Base-by-base conservation (phyloP, 2,329 filamentous ascomycete species). In the Colletotrichum siamense region DNA sequence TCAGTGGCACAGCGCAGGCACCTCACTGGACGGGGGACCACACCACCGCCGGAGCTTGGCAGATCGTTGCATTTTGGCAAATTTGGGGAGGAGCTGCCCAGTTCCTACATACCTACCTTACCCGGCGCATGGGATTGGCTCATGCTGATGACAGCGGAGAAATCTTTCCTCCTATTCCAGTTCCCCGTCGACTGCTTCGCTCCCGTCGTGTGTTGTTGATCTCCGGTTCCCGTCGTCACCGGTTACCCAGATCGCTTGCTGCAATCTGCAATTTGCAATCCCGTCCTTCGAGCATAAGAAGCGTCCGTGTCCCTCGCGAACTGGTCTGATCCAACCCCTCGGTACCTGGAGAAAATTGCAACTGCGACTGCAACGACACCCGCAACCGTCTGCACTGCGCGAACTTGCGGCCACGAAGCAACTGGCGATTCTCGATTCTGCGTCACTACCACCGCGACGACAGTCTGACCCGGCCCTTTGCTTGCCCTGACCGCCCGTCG, bases 61-160 rank as follows among this genome's bases (percentile, higher is more conserved):
- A 67, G 55, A 57, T 61, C 62, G 32, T 68, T 63, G 39, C 63
- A 28, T 73, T 71, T 61, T 73, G 55, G 59, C 68, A 71, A 68
- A 65, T 71, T 71, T 57, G 65, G 64, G 26, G 39, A 64, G 49
- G 24, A 61, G 61, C 30, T 69, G 66, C 30, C 59, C 59, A 36
- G 28, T 52, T 30, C 59, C 30, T 34, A 24, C 59, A 63, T 16
- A 18, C 52, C n/a, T 55, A 15, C 57, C 34, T 64, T 55, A n/a
- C 65, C 65, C 26, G 65, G 15, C 36, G 57, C 30, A 34, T 52
- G 28, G 57, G 68, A 70, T 70, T 70, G 68, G 68, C 68, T 63
- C 30, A 18, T 34, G 10, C 32, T 26, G 34, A 52, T 61, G 59
- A 70, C 59, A 63, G 55, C 68, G 68, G 68, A 70, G 68, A 63